Evolutionary conservation across 129 eudicot species (phyloP).

Genomic region (Ambrosia trifida): DNA sequence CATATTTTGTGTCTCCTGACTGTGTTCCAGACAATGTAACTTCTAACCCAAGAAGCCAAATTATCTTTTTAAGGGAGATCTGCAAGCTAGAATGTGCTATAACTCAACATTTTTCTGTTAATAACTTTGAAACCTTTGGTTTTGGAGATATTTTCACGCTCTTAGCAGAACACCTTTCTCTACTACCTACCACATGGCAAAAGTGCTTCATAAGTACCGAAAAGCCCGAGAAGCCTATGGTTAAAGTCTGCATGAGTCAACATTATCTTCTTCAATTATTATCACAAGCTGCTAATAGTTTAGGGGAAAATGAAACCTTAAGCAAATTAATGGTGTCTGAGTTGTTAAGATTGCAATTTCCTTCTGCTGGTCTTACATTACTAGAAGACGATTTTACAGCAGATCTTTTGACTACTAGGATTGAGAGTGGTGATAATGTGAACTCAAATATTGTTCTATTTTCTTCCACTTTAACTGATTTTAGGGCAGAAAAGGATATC

Average conservation of each 20-base stretch:
- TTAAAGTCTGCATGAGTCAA: slow-evolving; percentile 66
- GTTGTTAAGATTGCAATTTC: slow-evolving; percentile 70
- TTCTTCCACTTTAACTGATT: slow-evolving; percentile 59
- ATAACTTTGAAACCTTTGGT: slow-evolving; percentile 65
- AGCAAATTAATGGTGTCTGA: slow-evolving; percentile 51
- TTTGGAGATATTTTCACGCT: slow-evolving; percentile 66
- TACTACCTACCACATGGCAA: slow-evolving; percentile 50
- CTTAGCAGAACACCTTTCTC: slow-evolving; percentile 48
- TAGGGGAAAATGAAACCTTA: slow-evolving; percentile 46
- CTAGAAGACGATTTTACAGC: slow-evolving; percentile 32
- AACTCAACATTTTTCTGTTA: slow-evolving; percentile 48
- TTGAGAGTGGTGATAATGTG: slow-evolving; percentile 31
- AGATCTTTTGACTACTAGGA: slow-evolving; percentile 27
- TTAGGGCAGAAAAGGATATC: slow-evolving; percentile 26
- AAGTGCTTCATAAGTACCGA: slow-evolving; percentile 38
- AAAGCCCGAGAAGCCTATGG: slow-evolving; percentile 34
- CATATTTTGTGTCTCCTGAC: slow-evolving; percentile 41
- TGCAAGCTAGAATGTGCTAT: slow-evolving; percentile 58
- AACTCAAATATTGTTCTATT: slow-evolving; percentile 50
- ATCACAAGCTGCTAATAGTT: slow-evolving; percentile 62
- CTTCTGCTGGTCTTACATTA: slow-evolving; percentile 57
- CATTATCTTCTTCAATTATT: slow-evolving; percentile 57
- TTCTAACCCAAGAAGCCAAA: slow-evolving; percentile 34
- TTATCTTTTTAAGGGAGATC: slow-evolving; percentile 48
- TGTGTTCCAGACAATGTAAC: slow-evolving; percentile 21